Evolutionary conservation across 371 early-diverging fungal species (phyloP), one percentile per base, ranked within the genome.

Genomic region (Lichtheimia ornata): DNA sequence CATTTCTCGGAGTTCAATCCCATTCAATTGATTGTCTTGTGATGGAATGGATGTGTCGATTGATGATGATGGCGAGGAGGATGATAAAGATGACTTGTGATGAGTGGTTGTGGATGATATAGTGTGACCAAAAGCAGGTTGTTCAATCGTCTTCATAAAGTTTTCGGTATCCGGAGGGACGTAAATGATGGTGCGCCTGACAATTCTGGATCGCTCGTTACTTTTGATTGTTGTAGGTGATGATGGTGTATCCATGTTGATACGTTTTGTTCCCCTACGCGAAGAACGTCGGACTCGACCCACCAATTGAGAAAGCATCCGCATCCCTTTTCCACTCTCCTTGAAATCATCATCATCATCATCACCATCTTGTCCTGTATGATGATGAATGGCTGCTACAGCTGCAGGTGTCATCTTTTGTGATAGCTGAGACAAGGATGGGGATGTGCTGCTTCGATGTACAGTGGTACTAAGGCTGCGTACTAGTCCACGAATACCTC

Each of bases 1-100:
- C 75, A 77, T 76, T 54, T 80, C 81, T 25, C 81, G 71, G 7
- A 80, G 24, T 47, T 80, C 81, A n/a, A 80, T 59, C 12, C 81
- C 81, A 59, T 74, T 47, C 30, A 62, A 41, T 18, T 28, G 54
- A 24, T 55, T 53, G 25, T 44, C 62, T 22, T 55, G 22, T 49
- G 24, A 17, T 47, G 4, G n/a, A 47, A 35, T 35, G 35, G 35
- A 35, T 35, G 35, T 35, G 0, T 6, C 9, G 28, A 28, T 28
- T 35, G 35, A 9, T 6, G 30, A 30, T 30, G 35, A 35, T 35
- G 7, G 28, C 25, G 51, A 53, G 4, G 54, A 61, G 41, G 53
- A 28, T 14, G 61, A 53, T 41, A 43, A 52, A 4, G 43, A 6
- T 5, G 58, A 58, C 3, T 6, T 35, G 14, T n/a, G 4, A 24